Evolutionary conservation across 441 rosid genomes (phyloP), one percentile per base, ranked within the genome.

Genomic region (Croton laevigatus): DNA sequence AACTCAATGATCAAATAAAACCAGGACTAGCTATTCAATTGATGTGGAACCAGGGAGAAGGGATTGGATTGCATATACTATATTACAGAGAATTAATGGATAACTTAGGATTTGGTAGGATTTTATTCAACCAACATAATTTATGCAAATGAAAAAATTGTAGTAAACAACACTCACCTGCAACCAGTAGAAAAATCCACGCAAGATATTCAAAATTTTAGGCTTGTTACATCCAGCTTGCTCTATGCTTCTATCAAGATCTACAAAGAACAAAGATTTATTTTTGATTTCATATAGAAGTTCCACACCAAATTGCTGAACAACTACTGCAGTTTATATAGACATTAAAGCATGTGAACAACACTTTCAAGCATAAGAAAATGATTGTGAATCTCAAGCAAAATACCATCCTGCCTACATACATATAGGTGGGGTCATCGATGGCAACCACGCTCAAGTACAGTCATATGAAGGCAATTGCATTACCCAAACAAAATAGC

Each of bases 171-270:
- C 23, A 48, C 81, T 71, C 71, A 83, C 95, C 86, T 81, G 55
- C 73, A 88, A 52, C 82, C 88, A 88, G 64, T 66, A 90, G 86
- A 85, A 84, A 70, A 88, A 88, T 59, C 89, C 92, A 16, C 91
- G 92, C 70, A 89, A 77, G 65, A 89, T 76, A 75, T 79, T 83
- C 72, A 89, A 76, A 63, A 78, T 71, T 77, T 80, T 78, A 48
- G 17, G 55, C 16, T 0, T 42, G 59, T 80, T 79, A 49, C 14
- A 2, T 54, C 57, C 57, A 8, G 68, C 72, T 36, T 19, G 23
- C 34, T 14, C 19, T 46, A 84, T 68, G 74, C 49, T 34, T 62
- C 27, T 55, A 1, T 37, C 68, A 70, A 88, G 80, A 69, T 80
- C 89, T 84, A 27, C 32, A 27, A 27, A 62, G 67, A 27, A 32